phyloP scores from a whole-genome alignment of 805 yeast species.

The Saccharomycopsis fermentans region DNA sequence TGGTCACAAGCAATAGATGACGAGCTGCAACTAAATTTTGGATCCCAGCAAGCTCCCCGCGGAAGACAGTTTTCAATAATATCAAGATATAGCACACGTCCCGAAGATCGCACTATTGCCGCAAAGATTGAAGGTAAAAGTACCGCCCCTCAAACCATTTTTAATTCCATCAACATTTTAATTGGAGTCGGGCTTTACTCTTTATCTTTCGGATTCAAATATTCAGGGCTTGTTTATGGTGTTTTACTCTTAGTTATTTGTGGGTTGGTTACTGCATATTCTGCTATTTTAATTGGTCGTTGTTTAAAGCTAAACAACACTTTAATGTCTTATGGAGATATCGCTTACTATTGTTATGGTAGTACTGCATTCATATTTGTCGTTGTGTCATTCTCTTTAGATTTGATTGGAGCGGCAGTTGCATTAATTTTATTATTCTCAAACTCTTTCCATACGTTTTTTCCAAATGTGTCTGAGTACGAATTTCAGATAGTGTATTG shows the following conservation, averaged over 20 bases:
- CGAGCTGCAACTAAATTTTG: constrained; percentile 8
- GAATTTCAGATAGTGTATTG: constrained; percentile 36
- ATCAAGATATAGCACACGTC: constrained; percentile 9
- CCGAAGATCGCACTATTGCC: constrained; percentile 11
- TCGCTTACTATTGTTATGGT: constrained; percentile 45
- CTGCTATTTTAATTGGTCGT: constrained; percentile 45
- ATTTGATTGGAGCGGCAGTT: constrained; percentile 50
- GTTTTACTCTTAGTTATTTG: constrained; percentile 31
- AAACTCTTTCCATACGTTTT: constrained; percentile 45
- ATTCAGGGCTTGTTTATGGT: constrained; percentile 60
- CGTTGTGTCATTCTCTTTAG: constrained; percentile 42
- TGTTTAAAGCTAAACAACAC: constrained; percentile 33
- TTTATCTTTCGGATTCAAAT: constrained; percentile 55
- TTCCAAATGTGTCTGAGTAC: constrained; percentile 31
- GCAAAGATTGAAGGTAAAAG: constrained; percentile 30
- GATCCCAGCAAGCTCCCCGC: background rate
- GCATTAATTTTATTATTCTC: constrained; percentile 50
- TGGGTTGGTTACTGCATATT: constrained; percentile 40
- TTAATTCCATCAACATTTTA: constrained; percentile 67
- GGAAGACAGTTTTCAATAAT: constrained; percentile 9
- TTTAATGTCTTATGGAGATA: constrained; percentile 47
- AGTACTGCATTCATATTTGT: constrained; percentile 32
- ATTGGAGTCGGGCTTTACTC: constrained; percentile 72
- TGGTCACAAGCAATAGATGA: constrained; percentile 4
- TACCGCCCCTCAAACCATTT: constrained; percentile 65